Conservation (phyloP, 2,329 filamentous ascomycete species). For the Endothia cerciana region DNA sequence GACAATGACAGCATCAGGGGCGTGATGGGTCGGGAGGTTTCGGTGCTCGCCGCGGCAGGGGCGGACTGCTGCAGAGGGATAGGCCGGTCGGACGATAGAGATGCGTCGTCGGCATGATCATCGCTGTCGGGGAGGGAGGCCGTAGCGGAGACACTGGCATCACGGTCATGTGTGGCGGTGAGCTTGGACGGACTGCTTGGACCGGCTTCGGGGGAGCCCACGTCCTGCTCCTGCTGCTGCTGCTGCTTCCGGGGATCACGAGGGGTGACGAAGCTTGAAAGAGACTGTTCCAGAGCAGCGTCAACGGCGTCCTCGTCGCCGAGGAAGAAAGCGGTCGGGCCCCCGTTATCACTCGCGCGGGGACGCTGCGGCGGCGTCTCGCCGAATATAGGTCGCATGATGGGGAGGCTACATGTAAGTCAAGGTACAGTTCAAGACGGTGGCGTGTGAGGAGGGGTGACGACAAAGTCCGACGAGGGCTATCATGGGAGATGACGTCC, state of each 20-base stretch:
- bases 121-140: constrained; percentile 15
- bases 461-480: neutral
- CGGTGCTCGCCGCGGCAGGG: constrained; percentile 5
- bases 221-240: constrained; percentile 23
- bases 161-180: constrained; percentile 18
- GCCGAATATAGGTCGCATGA: constrained; percentile 52
- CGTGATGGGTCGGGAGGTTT: constrained; percentile 49
- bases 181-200: constrained; percentile 23
- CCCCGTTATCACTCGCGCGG: constrained; percentile 43
- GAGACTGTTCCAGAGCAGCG: constrained; percentile 41
- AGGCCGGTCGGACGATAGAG: constrained; percentile 24
- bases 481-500: constrained; percentile 19
- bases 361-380: constrained; percentile 47
- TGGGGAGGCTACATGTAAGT: constrained; percentile 28
- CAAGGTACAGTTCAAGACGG: constrained; percentile 5
- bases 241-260: constrained; percentile 42
- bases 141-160: constrained; percentile 20
- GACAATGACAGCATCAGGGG: constrained; percentile 48
- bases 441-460: constrained; percentile 5
- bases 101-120: constrained; percentile 24
- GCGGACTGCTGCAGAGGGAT: constrained; percentile 25
- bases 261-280: constrained; percentile 34
- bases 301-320: constrained; percentile 55
- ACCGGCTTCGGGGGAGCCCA: constrained; percentile 11
- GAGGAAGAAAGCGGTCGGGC: constrained; percentile 43